Base-by-base conservation (phyloP, 768 basidiomycete genomes). In the Filobasidium wieringae region DNA sequence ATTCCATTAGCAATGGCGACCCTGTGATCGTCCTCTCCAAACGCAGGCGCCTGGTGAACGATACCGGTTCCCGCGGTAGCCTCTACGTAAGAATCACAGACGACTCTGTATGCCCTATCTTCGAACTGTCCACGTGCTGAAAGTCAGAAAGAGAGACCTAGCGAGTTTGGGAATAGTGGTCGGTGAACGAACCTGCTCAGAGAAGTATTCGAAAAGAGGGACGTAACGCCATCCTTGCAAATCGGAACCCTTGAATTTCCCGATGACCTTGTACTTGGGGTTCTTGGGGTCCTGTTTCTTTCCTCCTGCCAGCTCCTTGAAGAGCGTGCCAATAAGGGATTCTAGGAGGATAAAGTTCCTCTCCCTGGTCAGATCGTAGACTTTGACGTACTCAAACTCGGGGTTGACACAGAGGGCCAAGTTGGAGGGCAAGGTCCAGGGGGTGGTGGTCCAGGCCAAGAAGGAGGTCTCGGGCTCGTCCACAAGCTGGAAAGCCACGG, bases 11-110 rank as follows among this genome's bases (percentile, higher is more conserved):
- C 82, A 60, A 93, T 79, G 27, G 87, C 85, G 66, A 99, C 82
- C 53, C 95, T 87, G 74, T 96, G 88, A 80, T 99, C 95, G 67
- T 99, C 95, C 72, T 97, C 93, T 77, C 95, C 95, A 68, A 95
- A 97, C 0, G 86, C 92, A 2, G 95, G 95, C 1, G 95, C 90
- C 76, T 99, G 95, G 72, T 99, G 95, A 30, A 99, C 95, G 67
- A 97, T 92, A 66, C 95, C 95, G 29, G 95, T 99, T 69, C 95
- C 95, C 59, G 90, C 87, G 15, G 82, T 80, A 65, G 85, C 86
- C 3, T 89, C 93, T 49, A 99, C 93, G 71, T 99, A 99, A 0
- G 84, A 84, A 68, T 99, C 95, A 22, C 81, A 79, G 14, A 99
- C 72, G 15, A 99, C 89, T 56, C 85, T 76, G 78, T 93, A 97